A percentile compares a stretch with the other conserved stretches of the same genome.
These are phyloP conservation scores for Cladorrhinum samala DNA, from an alignment of 495 filamentous ascomycete genomes.

Conservation along the genomic window DNA sequence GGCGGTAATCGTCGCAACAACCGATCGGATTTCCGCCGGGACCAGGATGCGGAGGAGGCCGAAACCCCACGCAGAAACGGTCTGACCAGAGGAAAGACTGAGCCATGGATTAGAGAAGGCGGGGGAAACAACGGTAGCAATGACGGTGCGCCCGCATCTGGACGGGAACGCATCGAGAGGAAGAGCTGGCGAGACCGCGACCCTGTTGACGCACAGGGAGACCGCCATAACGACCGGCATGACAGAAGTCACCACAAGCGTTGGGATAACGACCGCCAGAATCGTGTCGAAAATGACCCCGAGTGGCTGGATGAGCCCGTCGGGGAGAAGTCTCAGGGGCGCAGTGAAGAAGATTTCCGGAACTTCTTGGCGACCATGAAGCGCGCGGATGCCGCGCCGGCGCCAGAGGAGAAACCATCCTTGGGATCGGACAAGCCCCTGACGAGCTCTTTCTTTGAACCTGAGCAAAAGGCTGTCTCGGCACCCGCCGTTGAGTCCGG, in stretches of 20 bases:
- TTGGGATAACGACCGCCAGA: constrained; percentile 61
- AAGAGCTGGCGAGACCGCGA: constrained; percentile 67
- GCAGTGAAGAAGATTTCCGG: constrained; percentile 89
- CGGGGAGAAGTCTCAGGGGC: constrained; percentile 60
- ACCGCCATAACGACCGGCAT: constrained; percentile 37
- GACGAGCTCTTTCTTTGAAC: constrained; percentile 26
- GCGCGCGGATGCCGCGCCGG: constrained; percentile 38
- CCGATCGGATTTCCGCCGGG: constrained; percentile 44
- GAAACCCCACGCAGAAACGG: constrained; percentile 54
- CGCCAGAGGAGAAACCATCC: constrained; percentile 45
- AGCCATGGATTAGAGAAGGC: constrained; percentile 36
- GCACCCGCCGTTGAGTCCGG: constrained; percentile 57
- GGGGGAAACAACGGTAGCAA: constrained; percentile 34
- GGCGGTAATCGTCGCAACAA: constrained; percentile 50
- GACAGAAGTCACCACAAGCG: constrained; percentile 41
- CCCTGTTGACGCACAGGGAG: constrained; percentile 37
- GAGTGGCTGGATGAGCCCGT: constrained; percentile 80
- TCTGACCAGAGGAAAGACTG: constrained; percentile 36
- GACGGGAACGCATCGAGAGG: constrained; percentile 51
- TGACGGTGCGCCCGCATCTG: constrained; percentile 31
- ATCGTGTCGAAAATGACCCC: constrained; percentile 67
- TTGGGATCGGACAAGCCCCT: constrained; percentile 22
- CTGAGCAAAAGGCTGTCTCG: constrained; percentile 45
- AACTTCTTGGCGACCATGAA: constrained; percentile 94
- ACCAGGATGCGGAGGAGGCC: constrained; percentile 46